Base-by-base conservation (phyloP, 768 basidiomycete genomes). In the Mycena indigotica region DNA sequence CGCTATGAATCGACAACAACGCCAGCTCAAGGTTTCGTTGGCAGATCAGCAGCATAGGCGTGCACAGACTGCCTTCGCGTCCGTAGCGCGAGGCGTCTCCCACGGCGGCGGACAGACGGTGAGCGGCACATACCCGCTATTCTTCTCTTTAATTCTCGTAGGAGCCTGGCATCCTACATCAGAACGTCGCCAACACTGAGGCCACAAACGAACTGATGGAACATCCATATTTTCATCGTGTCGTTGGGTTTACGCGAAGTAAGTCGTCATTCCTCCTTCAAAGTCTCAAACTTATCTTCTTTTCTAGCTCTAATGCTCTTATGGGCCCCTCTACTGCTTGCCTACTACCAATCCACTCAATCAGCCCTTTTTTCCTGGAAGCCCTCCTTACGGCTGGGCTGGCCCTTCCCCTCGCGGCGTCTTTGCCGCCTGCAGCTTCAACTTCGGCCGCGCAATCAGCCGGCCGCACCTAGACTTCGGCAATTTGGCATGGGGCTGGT, bases 401-500 rank as follows among this genome's bases (percentile, higher is more conserved):
- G 35, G 35, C 35, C 35, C 10, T 38, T 38, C 35, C 12, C 10
- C 12, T 10, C 10, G 35, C 35, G 35, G 35, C 35, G 35, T 38
- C 28, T 55, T 55, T 29, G 41, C 53, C 15, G 45, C 53, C 6
- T 16, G 16, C 19, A 55, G 46, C 13, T 29, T 55, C 41, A 55
- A 55, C 44, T 49, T 55, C 38, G 53, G 53, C 16, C 29, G 38
- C 49, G 28, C 23, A 6, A 45, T 55, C 6, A 49, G 35, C 38
- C 25, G 12, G 23, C 41, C 49, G 8, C 53, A 55, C 38, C 16
- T 29, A 12, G 53, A 55, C 38, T 13, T 29, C 17, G 53, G 16
- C 16, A 55, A 55, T 45, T 26, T 55, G 8, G 49, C 53, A 8
- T 55, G 53, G 53, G 53, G 53, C 16, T 55, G 53, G 53, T 55